Evolutionary conservation across 2,329 filamentous ascomycete genomes (phyloP), one percentile per base, ranked within the genome.

Genomic region (Cercospora zeae-maydis): DNA sequence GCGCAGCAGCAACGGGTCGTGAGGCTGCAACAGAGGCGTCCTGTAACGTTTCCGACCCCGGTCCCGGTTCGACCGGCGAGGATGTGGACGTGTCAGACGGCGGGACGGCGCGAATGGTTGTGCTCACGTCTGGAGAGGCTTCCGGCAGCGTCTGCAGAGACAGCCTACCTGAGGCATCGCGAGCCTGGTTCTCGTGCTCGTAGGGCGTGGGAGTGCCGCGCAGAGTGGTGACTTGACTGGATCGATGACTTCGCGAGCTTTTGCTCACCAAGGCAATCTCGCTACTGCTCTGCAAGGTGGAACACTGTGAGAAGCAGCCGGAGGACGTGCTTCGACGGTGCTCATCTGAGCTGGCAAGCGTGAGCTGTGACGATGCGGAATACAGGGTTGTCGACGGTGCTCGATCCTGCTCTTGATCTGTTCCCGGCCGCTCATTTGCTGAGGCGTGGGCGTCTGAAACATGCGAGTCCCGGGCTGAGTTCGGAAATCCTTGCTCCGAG

Each of bases 141-240:
- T 74, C 72, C 61, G 67, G 62, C 61, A 73, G 64, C 52, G 71
- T 71, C 61, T 73, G 64, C 45, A 73, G 68, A 61, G 67, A 65
- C 36, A 64, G 59, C 55, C 53, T 45, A 11, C 61, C 19, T 55
- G 61, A 30, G 31, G 62, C 63, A 31, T 67, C 66, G 36, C 67
- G 67, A 31, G 67, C 61, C 27, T 64, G 67, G 61, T 62, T 63
- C 30, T 71, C 70, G 59, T 64, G 52, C 31, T 73, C 72, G 49
- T 65, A 62, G 21, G 70, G 70, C n/a, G 71, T 71, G 9, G 71
- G 70, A 33, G 71, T 72, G 14, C 67, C 67, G 62, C 68, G 66
- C 60, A 74, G 63, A 27, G 73, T 73, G 4, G 72, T 72, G 14
- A 70, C 66, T 39, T 68, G 58, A 53, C 73, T 75, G 37, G 69